Evolutionary conservation across 2,329 filamentous ascomycete species (phyloP), one percentile per base, ranked within the genome.

Genomic region (Ascochyta lentis): DNA sequence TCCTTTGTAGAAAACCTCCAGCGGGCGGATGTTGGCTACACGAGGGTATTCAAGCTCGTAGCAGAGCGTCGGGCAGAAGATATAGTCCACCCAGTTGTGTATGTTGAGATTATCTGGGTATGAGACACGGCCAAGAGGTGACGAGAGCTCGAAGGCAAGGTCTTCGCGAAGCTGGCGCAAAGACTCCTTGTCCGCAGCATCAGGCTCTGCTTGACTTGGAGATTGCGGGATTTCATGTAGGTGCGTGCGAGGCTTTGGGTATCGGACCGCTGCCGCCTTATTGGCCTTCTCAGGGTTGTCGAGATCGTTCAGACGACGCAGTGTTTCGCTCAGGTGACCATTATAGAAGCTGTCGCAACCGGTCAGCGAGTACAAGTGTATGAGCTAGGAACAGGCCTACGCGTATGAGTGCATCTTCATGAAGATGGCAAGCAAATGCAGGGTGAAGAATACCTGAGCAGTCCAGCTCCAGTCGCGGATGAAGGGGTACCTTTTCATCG

Each of bases 381-480:
- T 16, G 3, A 8, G n/a, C 9, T 29, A 12, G 24, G n/a, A n/a
- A 33, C 55, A 10, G 7, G 46, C 71, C 22, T 59, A 76, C 70
- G 92, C 90, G 71, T 96, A 99, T 6, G 93, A 97, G 76, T 99
- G 95, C 87, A 98, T 95, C 81, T 99, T 99, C 95, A 99, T 99
- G 46, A 97, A 86, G 19, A 99, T 83, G 7, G 91, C 89, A 77
- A 99, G 86, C 39, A 92, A 89, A 76, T 99, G 95, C 31, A 99
- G 81, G 10, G 93, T 89, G 66, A 99, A 85, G 75, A 96, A 99
- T 35, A 99, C 95, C 72, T 98, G 95, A 3, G 94, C 89, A 0
- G 95, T 99, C 95, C 95, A 99, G 3, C 92, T 91, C 95, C 95
- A 99, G 47, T 89, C 83, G 8, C 96, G 82, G 65, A 89, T 76